A percentile compares a stretch with the other conserved stretches of the same genome.
Conservation (phyloP, 257 asterid genomes). For the Solanum tarapatanum region DNA sequence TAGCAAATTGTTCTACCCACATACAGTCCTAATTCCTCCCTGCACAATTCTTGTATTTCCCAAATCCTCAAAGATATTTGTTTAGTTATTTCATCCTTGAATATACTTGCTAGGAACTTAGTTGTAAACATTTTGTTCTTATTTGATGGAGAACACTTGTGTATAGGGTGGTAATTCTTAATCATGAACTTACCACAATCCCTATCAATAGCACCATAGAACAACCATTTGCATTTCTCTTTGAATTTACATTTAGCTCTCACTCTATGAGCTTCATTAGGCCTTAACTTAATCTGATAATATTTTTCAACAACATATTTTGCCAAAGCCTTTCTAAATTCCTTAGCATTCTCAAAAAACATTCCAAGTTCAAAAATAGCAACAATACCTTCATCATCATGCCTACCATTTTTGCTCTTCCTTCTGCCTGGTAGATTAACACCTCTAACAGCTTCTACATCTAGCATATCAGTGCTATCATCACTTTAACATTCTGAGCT, state of each 20-base stretch:
- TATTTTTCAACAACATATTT: too few relatives aligned
- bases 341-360: background rate
- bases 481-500: background rate
- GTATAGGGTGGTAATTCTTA: too few relatives aligned
- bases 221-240: background rate
- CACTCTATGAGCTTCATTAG: background rate
- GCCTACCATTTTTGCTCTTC: background rate
- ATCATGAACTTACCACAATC: background rate
- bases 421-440: background rate
- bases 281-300: background rate
- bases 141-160: background rate
- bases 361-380: background rate
- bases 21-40: background rate
- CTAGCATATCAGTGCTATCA: background rate
- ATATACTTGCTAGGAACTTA: background rate
- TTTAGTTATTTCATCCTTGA: background rate
- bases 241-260: background rate
- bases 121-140: background rate
- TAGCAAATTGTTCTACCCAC: background rate
- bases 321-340: background rate
- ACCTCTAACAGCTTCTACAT: background rate
- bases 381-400: background rate
- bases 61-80: background rate
- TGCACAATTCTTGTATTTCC: background rate
- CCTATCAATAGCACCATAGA: background rate